These are phyloP conservation scores for Amanita thiersii DNA, from an alignment of 768 basidiomycete species.

Conservation along the genomic window DNA sequence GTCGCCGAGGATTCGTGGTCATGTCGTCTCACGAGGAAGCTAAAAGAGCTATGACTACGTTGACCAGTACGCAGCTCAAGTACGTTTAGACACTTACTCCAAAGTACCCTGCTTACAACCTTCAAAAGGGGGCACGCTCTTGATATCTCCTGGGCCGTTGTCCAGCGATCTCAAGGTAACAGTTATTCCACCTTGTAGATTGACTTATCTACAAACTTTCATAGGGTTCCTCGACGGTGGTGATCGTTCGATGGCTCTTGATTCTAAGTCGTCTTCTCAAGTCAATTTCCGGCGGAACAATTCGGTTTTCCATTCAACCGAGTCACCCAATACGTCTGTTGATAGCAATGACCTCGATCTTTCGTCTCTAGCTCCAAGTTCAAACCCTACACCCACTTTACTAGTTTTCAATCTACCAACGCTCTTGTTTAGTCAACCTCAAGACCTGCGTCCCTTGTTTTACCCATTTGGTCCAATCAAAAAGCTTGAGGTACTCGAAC, in stretches of 20 bases:
- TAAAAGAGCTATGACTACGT: slow-evolving; percentile 51
- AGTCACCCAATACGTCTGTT: slow-evolving; percentile 26
- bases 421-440: slow-evolving; percentile 55
- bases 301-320: slow-evolving; percentile 18
- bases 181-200: neutral
- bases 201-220: neutral
- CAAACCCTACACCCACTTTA: slow-evolving; percentile 40
- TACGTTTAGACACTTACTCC: slow-evolving; percentile 18
- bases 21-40: slow-evolving; percentile 74
- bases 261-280: slow-evolving; percentile 26
- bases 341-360: slow-evolving; percentile 22
- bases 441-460: slow-evolving; percentile 67
- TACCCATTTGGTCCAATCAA: slow-evolving; percentile 66
- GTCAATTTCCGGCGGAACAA: slow-evolving; percentile 10
- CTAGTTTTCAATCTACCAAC: slow-evolving; percentile 60
- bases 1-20: slow-evolving; percentile 77
- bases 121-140: slow-evolving; percentile 56
- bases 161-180: slow-evolving; percentile 75
- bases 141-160: slow-evolving; percentile 83
- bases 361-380: slow-evolving; percentile 23
- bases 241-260: slow-evolving; percentile 60
- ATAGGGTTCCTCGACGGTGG: slow-evolving; percentile 77
- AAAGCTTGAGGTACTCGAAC: slow-evolving; percentile 45
- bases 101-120: slow-evolving; percentile 2
- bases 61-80: slow-evolving; percentile 69